Evolutionary conservation across 805 yeast species (phyloP), one percentile per base, ranked within the genome.

Genomic region (Cyberlindnera sargentensis): DNA sequence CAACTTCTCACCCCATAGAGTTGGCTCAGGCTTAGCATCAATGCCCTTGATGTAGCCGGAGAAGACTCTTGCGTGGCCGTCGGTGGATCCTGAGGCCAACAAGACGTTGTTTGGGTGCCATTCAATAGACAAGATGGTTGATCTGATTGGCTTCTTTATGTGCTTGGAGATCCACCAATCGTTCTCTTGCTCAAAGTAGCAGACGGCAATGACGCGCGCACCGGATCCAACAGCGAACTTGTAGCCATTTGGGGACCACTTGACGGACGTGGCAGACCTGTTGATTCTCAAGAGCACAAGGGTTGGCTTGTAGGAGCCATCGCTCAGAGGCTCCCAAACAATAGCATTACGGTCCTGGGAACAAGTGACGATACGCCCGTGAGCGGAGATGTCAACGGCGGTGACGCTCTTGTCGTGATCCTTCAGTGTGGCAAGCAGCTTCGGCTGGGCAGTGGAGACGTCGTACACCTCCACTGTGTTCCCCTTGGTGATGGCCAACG

Each of bases 91-190:
- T 38, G 84, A 74, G 3, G 95, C 93, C 49, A 93, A 70, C 47
- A 93, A 70, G 25, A 93, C 95, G 55, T 81, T 82, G 66, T 93
- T 93, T 45, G 88, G 90, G 63, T 93, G 97, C 99, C 99, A 90
- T 50, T 82, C 82, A 44, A 91, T 72, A 37, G 84, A 72, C 51
- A 90, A 73, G 52, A 90, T 75, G 30, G 97, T 88, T 8, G 96
- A 84, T 62, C 83, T 82, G 56, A 93, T 72, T n/a, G 97, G 96
- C 65, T 86, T 88, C 71, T 90, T 90, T 66, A 93, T 84, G 68
- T 91, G 99, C 66, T 91, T 91, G 10, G 98, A 87, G 41, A 93
- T 90, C 99, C 99, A 93, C 99, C 99, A 93, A 63, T 93, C 96
- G 63, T 91, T 93, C 57, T 89, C 96, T 49, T 74, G 84, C 67